phyloP scores from a whole-genome alignment of 345 rosid genomes.

The Kernera saxatilis region DNA sequence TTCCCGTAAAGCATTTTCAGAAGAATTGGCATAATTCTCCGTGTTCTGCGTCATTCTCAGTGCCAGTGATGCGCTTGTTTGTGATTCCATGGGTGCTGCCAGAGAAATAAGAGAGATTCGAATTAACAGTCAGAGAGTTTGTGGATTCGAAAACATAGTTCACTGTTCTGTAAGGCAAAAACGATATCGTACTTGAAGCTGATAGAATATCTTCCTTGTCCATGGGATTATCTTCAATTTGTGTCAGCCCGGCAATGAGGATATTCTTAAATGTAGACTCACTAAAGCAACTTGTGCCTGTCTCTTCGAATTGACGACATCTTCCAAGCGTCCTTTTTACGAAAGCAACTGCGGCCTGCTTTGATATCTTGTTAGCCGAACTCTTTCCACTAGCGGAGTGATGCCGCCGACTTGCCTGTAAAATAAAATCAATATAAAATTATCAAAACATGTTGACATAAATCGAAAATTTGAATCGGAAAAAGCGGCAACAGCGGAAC shows the following conservation, averaged over 20 bases:
- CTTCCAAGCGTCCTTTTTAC: slow-evolving; percentile 67
- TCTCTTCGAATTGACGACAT: slow-evolving; percentile 67
- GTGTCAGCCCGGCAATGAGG: slow-evolving; percentile 46
- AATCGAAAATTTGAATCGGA: neutral
- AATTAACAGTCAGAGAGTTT: slow-evolving; percentile 7
- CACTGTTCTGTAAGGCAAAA: neutral
- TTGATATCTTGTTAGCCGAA: slow-evolving; percentile 70
- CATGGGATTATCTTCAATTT: slow-evolving; percentile 27
- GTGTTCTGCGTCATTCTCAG: slow-evolving; percentile 41
- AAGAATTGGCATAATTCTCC: slow-evolving; percentile 44
- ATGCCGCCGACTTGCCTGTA: slow-evolving; percentile 63
- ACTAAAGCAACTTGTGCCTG: slow-evolving; percentile 80
- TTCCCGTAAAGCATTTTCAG: slow-evolving; percentile 46
- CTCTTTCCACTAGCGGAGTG: slow-evolving; percentile 64
- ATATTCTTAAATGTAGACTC: slow-evolving; percentile 65
- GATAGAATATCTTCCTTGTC: slow-evolving; percentile 47
- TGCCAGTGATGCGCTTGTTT: slow-evolving; percentile 43
- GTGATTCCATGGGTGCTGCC: slow-evolving; percentile 64
- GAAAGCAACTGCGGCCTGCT: slow-evolving; percentile 78
- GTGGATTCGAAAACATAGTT: neutral
- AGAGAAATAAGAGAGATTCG: slow-evolving; percentile 7
- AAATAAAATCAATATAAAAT: slow-evolving; percentile 7
- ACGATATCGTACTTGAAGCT: slow-evolving; percentile 20
- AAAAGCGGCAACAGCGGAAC: neutral
- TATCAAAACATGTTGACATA: slow-evolving; percentile 6